Conservation (phyloP, 2,329 filamentous ascomycete genomes). For the Coleophoma crateriformis region DNA sequence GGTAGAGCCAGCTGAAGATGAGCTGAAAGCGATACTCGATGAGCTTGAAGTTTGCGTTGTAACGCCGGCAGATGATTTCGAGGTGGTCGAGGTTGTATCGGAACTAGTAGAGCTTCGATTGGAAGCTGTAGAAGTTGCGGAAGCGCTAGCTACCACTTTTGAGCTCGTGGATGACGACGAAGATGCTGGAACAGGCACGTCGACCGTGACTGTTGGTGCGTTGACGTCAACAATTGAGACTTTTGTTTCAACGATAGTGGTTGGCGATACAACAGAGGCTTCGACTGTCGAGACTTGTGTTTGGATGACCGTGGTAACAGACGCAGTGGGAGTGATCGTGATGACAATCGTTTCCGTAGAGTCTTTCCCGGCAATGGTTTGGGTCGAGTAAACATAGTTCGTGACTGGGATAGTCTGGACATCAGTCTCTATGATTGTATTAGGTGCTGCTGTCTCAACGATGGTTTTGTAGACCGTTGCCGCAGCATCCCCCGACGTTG, state of each 20-base stretch:
- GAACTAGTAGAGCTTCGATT: no score
- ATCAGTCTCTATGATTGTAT: conserved; percentile 20
- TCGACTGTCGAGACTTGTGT: conserved; percentile 23
- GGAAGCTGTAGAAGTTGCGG: no score
- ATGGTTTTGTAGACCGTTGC: conserved; percentile 20
- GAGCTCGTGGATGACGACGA: background rate
- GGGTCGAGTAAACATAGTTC: conserved; percentile 14
- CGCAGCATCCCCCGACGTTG: conserved; percentile 4
- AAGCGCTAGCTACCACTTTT: no score
- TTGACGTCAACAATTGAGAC: conserved; percentile 23
- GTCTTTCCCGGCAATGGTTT: conserved; percentile 18
- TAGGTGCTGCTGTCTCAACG: conserved; percentile 13
- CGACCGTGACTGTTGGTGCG: conserved; percentile 15
- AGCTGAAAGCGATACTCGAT: no score
- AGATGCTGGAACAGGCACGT: conserved; percentile 6
- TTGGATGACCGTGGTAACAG: conserved; percentile 13
- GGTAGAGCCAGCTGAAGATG: no score
- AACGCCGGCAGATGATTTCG: no score
- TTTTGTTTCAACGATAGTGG: conserved; percentile 11
- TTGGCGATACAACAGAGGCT: no score
- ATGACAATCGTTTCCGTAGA: conserved; percentile 17
- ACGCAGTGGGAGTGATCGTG: conserved; percentile 17
- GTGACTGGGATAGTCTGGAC: conserved; percentile 14
- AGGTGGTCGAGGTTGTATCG: no score
- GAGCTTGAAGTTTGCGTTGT: no score